Evolutionary conservation across 768 basidiomycete genomes (phyloP), one percentile per base, ranked within the genome.

Genomic region (Leucocoprinus birnbaumii): DNA sequence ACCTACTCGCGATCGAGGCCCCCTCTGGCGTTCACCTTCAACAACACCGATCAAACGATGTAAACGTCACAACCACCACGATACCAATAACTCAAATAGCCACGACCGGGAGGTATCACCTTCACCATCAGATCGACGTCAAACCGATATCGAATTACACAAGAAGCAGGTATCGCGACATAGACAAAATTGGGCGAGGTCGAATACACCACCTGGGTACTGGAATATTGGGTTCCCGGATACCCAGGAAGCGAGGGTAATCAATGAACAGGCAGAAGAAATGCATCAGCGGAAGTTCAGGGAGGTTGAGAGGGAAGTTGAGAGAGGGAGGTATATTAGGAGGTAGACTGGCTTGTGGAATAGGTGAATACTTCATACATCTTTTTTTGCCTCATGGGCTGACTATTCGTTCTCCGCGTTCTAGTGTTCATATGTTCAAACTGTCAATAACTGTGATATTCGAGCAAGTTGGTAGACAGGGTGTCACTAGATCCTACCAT

Each of bases 191-290:
- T 92, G 88, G 89, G 76, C 75, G 25, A 77, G 83, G 44, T 77
- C 85, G 1, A 79, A 75, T 48, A 94, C 91, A 1, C 94, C 94
- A 10, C 92, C 91, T 0, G 85, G 83, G 14, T 96, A 91, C 69
- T 95, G 93, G 91, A 77, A 86, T 53, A 94, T 95, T 55, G 92
- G 89, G 1, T 95, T 98, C 65, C 94, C 94, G 1, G 75, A 77
- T 59, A 94, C 94, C 3, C 94, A 95, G 67, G 83, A 91, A 64
- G 85, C 83, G 14, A 78, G 75, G 44, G 78, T 78, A 51, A 94
- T 96, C 62, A 96, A 96, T 66, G 71, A 73, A 56, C 72, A 72
- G 55, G 94, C 94, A 8, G 78, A 76, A 54, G 79, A 81, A 63
- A 91, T 94, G 82, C 85, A 89, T 59, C 70, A 69, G 61, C 74